Base-by-base conservation (phyloP, 2,329 filamentous ascomycete species). In the Orbilia oligospora region DNA sequence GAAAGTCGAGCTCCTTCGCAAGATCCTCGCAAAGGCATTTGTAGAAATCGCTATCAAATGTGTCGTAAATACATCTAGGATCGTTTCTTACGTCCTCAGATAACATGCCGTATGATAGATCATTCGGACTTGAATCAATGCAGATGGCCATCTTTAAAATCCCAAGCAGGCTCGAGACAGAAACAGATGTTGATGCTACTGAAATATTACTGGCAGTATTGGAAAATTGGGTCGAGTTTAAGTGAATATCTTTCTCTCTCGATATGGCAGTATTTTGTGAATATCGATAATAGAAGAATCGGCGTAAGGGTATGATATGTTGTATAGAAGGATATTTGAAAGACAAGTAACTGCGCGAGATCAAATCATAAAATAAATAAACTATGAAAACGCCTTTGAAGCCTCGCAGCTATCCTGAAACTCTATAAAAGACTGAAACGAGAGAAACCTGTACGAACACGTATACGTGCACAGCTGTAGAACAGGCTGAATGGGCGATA, bases 21-120 rank as follows among this genome's bases (percentile, higher is more conserved):
- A 79, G 76, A 33, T 79, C 76, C 48, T 79, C 75, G 48, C 68
- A 78, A 22, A 78, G 75, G 24, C 75, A 78, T 44, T 78, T 78
- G 75, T 78, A 78, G 38, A 78, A 78, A 30, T 78, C 75, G 46
- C 75, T 71, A 48, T 78, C 75, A 46, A 78, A 78, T 20, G 64
- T 44, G 27, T 72, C 63, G 48, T 72, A 78, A 20, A 48, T 65
- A 51, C 63, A 78, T 18, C 56, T 30, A 9, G 55, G 41, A 55
- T 71, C 46, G 30, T 48, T 46, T n/a, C 22, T 44, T 20, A 56
- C 71, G 14, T 33, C 38, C 41, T 58, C 49, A 12, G 46, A 20
- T 33, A 65, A 33, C 18, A 72, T 72, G 38, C 53, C 48, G 20
- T 78, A 65, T 49, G 20, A 30, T 58, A 65, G 49, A 38, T 38